A percentile compares a stretch with the other conserved stretches of the same genome.
Conservation (phyloP, 345 rosid genomes). For the Streptanthus diversifolius region DNA sequence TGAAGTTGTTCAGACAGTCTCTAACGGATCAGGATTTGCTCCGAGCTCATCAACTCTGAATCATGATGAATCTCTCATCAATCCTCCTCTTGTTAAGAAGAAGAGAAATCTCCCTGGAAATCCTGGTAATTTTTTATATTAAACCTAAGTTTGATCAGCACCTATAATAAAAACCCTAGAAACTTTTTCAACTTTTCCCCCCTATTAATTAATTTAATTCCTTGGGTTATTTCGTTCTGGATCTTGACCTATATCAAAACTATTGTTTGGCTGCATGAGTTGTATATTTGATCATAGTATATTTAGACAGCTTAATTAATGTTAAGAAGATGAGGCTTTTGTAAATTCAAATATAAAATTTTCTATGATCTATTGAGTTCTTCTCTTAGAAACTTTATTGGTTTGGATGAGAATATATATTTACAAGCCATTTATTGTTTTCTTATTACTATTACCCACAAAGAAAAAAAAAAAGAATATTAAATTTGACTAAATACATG, state of each 20-base stretch:
- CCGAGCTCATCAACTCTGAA: constrained; percentile 38
- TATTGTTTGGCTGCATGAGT: constrained; percentile 2
- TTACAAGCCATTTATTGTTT: background rate
- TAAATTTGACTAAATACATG: constrained; percentile 1
- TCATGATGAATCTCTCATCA: constrained; percentile 30
- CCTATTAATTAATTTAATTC: background rate
- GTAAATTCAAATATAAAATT: background rate
- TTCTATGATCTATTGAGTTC: background rate
- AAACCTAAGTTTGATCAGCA: constrained; percentile 5
- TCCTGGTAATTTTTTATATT: constrained; percentile 50
- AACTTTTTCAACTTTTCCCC: background rate
- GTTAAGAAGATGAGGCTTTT: constrained; percentile 7
- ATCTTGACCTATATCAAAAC: constrained; percentile 20
- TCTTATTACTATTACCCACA: background rate
- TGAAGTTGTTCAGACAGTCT: constrained; percentile 39
- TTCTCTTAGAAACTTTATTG: background rate
- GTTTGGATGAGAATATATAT: constrained; percentile 3
- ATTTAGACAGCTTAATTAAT: background rate
- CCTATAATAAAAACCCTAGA: constrained; percentile 28
- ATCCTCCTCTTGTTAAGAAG: constrained; percentile 61
- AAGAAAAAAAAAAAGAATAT: background rate
- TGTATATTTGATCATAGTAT: background rate
- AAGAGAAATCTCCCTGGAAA: constrained; percentile 96
- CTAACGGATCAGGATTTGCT: constrained; percentile 40
- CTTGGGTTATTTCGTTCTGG: background rate